Evolutionary conservation across 345 rosid genomes (phyloP).

Genomic region (Salix udensis): DNA sequence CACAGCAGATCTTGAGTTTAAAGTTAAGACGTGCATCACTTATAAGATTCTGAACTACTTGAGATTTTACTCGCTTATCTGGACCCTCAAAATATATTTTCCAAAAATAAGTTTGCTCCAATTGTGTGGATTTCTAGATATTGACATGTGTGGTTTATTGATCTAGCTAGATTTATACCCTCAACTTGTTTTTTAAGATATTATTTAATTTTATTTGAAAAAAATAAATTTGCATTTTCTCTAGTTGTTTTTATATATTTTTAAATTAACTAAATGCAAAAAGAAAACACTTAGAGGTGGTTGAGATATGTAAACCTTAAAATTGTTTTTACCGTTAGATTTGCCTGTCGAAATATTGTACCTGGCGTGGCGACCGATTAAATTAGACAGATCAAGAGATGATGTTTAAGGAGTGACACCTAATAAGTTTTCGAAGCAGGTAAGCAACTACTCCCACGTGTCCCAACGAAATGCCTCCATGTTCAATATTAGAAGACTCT

Average conservation of each 20-base stretch:
- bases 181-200: no score
- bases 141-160: not conserved
- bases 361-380: conserved; percentile 28
- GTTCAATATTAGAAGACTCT: not conserved
- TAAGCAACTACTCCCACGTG: conserved; percentile 31
- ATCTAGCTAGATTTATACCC: not conserved
- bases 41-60: no score
- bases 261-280: no score
- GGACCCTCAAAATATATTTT: no score
- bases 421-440: conserved; percentile 17
- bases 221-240: no score
- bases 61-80: no score
- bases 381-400: not conserved
- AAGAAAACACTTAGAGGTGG: not conserved
- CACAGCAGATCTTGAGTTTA: no score
- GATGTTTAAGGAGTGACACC: conserved; percentile 3
- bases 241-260: no score
- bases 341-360: not conserved
- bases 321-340: not conserved
- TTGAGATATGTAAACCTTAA: not conserved
- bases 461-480: conserved; percentile 22
- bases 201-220: no score
- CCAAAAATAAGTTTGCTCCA: no score
- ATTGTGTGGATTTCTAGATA: no score
- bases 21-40: no score